Evolutionary conservation across 1,139 yeast species (phyloP).

Genomic region (Keqinozyma sinolaborantium): DNA sequence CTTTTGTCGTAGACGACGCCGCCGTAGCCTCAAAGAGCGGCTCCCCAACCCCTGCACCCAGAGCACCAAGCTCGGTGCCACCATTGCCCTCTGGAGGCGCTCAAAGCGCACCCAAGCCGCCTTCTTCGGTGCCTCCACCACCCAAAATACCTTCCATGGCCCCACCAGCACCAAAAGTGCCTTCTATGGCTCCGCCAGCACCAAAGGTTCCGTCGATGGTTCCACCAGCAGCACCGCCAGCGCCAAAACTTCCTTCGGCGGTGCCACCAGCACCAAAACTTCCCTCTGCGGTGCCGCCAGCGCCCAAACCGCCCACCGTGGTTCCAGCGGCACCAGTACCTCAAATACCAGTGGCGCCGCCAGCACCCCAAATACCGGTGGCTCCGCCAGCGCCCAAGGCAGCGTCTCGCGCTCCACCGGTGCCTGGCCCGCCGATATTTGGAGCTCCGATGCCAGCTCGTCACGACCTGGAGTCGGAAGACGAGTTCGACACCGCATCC

Average conservation of each 20-base stretch:
- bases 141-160: conserved; percentile 12
- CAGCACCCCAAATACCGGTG: conserved; percentile 8
- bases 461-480: conserved; percentile 5
- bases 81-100: conserved; percentile 10
- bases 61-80: conserved; percentile 9
- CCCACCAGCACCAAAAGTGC: conserved; percentile 9
- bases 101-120: conserved; percentile 7
- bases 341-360: conserved; percentile 7
- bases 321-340: conserved; percentile 6
- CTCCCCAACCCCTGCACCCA: conserved; percentile 11
- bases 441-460: conserved; percentile 1
- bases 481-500: conserved; percentile 9
- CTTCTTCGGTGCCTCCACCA: conserved; percentile 12
- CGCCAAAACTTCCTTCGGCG: conserved; percentile 7
- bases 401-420: no score
- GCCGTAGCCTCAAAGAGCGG: conserved; percentile 15
- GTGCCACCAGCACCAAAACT: conserved; percentile 6
- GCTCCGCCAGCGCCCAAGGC: conserved; percentile 5
- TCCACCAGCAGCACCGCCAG: conserved; percentile 11
- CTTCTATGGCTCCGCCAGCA: conserved; percentile 12
- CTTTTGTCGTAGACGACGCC: conserved; percentile 32
- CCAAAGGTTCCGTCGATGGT: conserved; percentile 11
- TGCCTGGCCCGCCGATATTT: conserved; percentile 12
- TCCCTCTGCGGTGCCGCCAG: conserved; percentile 4
- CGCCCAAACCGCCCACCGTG: conserved; percentile 4